phyloP scores from a whole-genome alignment of 139 green algal genomes.

The Coelastrella sp. region DNA sequence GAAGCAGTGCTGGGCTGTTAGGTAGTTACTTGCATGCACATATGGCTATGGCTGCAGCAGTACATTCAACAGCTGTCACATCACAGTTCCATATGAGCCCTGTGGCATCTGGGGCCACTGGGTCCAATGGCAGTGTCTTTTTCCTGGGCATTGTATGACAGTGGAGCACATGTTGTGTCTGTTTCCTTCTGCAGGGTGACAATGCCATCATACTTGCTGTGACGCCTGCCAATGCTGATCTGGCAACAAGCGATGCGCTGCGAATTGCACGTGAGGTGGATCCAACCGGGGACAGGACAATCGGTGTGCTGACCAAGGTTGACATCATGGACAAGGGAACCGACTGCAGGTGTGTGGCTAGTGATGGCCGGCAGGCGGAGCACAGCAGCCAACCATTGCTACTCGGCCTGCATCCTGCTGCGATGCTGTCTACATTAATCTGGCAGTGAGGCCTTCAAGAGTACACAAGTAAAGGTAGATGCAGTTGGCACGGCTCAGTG shows the following conservation, averaged over 20 bases:
- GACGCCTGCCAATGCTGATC: constrained; percentile 95
- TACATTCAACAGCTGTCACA: too few species aligned
- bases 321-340: constrained; percentile 99
- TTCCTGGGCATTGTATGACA: too few species aligned
- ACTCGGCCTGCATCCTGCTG: neutral
- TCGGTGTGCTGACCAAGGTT: constrained; percentile 93
- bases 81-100: too few species aligned
- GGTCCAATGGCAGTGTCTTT: too few species aligned
- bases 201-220: constrained; percentile 97
- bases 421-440: neutral
- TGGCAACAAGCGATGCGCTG: constrained; percentile 95
- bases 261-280: constrained; percentile 92
- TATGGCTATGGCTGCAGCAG: too few species aligned
- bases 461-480: neutral
- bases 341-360: constrained; percentile 61
- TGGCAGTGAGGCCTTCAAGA: neutral
- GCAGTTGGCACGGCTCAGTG: neutral
- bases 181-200: constrained; percentile 62
- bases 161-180: too few species aligned
- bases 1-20: too few species aligned
- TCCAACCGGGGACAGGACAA: constrained; percentile 68
- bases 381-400: neutral
- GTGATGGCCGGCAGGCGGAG: neutral
- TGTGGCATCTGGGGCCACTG: too few species aligned
- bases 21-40: neutral